A percentile compares a stretch with the other conserved stretches of the same genome.
These are phyloP conservation scores for Thelephora terrestris DNA, from an alignment of 1,284 basidiomycete species.

Conservation along the genomic window DNA sequence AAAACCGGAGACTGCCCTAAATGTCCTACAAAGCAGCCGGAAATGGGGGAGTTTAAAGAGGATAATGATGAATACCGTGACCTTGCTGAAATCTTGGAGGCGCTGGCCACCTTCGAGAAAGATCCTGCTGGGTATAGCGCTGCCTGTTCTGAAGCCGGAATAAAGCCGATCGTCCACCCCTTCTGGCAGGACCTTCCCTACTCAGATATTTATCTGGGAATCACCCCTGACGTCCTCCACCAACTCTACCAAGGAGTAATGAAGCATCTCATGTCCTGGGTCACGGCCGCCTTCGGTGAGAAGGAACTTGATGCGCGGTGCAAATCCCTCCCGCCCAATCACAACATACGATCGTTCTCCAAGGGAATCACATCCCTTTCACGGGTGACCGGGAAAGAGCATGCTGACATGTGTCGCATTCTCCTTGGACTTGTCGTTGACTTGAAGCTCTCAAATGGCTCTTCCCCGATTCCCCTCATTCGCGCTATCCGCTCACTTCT, in stretches of 20 bases:
- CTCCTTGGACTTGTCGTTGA: too few relatives aligned
- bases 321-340: background rate
- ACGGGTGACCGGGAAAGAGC: too few relatives aligned
- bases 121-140: background rate
- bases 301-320: background rate
- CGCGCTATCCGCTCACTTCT: too few relatives aligned
- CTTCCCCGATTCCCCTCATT: too few relatives aligned
- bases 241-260: too few relatives aligned
- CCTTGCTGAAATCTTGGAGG: conserved; percentile 6
- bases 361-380: background rate
- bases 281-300: background rate
- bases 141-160: background rate
- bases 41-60: conserved; percentile 6
- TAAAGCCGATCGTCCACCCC: conserved; percentile 11
- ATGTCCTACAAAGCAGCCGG: too few relatives aligned
- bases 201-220: conserved; percentile 21
- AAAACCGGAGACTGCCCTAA: conserved; percentile 14
- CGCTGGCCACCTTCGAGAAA: background rate
- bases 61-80: background rate
- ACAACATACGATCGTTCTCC: background rate
- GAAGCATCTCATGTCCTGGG: conserved; percentile 15
- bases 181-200: conserved; percentile 23
- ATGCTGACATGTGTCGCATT: too few relatives aligned
- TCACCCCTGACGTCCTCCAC: too few relatives aligned
- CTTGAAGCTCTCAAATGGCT: too few relatives aligned